Conservation (phyloP, 768 basidiomycete species). For the Royoungia palumana region DNA sequence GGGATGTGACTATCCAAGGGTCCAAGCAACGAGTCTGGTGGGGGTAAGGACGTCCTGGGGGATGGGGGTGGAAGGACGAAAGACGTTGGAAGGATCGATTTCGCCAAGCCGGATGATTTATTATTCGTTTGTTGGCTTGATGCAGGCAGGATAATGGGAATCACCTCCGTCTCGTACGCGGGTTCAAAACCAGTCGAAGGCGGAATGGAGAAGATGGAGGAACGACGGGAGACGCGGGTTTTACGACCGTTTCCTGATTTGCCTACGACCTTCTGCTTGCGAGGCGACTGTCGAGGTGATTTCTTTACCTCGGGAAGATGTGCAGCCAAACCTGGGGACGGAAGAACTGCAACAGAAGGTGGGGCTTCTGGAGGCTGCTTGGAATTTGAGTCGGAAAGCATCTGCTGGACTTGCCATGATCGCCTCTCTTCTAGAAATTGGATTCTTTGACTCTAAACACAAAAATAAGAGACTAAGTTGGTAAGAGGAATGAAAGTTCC, state of each 20-base stretch:
- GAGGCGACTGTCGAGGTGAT: conserved; percentile 43
- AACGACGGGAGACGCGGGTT: conserved; percentile 44
- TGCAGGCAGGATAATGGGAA: conserved; percentile 29
- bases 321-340: conserved; percentile 22
- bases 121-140: conserved; percentile 25
- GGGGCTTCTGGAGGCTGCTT: conserved; percentile 41
- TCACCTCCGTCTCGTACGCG: conserved; percentile 53
- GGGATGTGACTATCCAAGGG: conserved; percentile 22
- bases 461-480: conserved; percentile 1
- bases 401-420: conserved; percentile 65
- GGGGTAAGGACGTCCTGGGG: conserved; percentile 58
- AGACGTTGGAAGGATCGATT: conserved; percentile 59
- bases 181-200: conserved; percentile 37
- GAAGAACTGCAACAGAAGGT: conserved; percentile 5
- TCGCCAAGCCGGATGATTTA: conserved; percentile 27
- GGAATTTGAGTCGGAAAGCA: too few species aligned
- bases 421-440: conserved; percentile 66
- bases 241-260: conserved; percentile 47
- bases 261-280: conserved; percentile 44
- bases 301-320: conserved; percentile 34
- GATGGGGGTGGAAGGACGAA: conserved; percentile 81
- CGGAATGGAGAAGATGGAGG: conserved; percentile 38
- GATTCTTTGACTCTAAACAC: conserved; percentile 53
- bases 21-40: conserved; percentile 37
- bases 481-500: conserved; percentile 5